Evolutionary conservation across 768 basidiomycete genomes (phyloP), one percentile per base, ranked within the genome.

Genomic region (Lactarius hatsudake): DNA sequence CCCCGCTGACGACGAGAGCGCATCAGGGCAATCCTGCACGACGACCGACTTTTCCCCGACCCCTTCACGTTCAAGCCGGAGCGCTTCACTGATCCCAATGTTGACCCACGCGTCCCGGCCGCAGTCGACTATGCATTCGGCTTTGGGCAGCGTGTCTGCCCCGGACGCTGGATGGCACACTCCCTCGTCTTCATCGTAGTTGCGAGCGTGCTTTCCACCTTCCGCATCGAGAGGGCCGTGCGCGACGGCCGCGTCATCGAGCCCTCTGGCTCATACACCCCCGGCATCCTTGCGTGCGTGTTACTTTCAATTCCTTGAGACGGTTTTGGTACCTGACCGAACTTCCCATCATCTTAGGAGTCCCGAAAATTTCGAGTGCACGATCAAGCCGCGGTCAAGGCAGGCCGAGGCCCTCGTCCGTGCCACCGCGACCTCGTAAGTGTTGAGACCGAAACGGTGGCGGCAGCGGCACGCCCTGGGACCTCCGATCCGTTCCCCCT

Each of bases 1-100:
- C 3, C 3, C 6, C n/a, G 15, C 9, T 23, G 55, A 63, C 5
- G 23, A 20, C 34, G 30, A 45, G 23, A 13, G 17, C 6, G 8
- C 7, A 1, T 2, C 59, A 70, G 64, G 70, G 67, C 54, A 20
- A 66, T 71, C 60, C 66, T 76, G 51, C 76, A 75, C 59, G 75
- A 77, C 66, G 73, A 72, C 34, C 42, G 61, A 23, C 62, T 72
- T 12, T 77, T 72, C 61, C 65, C 72, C 0, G 75, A 78, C 18
- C 72, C 76, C 4, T 73, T 71, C 54, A 63, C 61, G 28, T 77
- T 78, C 67, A 67, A 69, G 7, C 76, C 77, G 20, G 75, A 76
- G 23, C 75, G 76, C 20, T 77, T 74, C 59, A 53, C 74, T 10
- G 63, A 34, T 9, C 61, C 67, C 6, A 58, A 70, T 9, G 58